A percentile compares a stretch with the other conserved stretches of the same genome.
Evolutionary conservation across 108 stramenopile species (phyloP).

Genomic region (Skeletonema potamos): DNA sequence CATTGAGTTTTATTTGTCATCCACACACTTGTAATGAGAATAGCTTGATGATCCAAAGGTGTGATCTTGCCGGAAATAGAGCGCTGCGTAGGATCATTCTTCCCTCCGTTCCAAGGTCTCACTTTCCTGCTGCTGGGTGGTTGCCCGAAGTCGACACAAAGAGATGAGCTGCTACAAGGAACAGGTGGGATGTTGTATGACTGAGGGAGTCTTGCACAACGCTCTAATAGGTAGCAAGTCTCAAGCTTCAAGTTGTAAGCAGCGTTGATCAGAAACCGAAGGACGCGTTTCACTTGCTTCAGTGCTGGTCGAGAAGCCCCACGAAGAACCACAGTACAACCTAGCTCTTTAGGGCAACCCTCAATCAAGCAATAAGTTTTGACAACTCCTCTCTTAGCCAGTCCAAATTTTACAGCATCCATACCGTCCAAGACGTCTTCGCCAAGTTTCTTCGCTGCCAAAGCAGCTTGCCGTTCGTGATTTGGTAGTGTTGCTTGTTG

Average conservation of each 20-base stretch:
- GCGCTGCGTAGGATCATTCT: conserved; percentile 61
- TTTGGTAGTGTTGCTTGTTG: conserved; percentile 48
- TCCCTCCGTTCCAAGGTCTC: conserved; percentile 84
- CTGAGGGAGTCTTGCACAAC: conserved; percentile 71
- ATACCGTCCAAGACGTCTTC: conserved; percentile 77
- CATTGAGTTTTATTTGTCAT: conserved; percentile 93
- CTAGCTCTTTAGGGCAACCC: conserved; percentile 90
- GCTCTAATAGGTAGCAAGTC: conserved; percentile 85
- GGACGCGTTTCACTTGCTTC: conserved; percentile 87
- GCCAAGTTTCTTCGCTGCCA: conserved; percentile 81
- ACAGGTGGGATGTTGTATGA: conserved; percentile 41
- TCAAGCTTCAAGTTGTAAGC: conserved; percentile 96
- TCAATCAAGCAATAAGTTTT: conserved; percentile 84
- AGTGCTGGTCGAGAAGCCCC: conserved; percentile 80
- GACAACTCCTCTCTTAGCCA: conserved; percentile 84
- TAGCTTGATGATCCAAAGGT: conserved; percentile 88
- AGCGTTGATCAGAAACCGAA: conserved; percentile 80
- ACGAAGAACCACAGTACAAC: conserved; percentile 89
- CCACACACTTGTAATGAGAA: conserved; percentile 94
- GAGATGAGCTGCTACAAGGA: conserved; percentile 65
- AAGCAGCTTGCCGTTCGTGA: conserved; percentile 71
- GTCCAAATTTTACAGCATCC: conserved; percentile 74
- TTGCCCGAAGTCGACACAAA: conserved; percentile 79
- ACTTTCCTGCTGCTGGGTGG: conserved; percentile 69
- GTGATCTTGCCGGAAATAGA: conserved; percentile 72